Evolutionary conservation across 179 eudicot species (phyloP), one percentile per base, ranked within the genome.

Genomic region (Carnegiea gigantea): DNA sequence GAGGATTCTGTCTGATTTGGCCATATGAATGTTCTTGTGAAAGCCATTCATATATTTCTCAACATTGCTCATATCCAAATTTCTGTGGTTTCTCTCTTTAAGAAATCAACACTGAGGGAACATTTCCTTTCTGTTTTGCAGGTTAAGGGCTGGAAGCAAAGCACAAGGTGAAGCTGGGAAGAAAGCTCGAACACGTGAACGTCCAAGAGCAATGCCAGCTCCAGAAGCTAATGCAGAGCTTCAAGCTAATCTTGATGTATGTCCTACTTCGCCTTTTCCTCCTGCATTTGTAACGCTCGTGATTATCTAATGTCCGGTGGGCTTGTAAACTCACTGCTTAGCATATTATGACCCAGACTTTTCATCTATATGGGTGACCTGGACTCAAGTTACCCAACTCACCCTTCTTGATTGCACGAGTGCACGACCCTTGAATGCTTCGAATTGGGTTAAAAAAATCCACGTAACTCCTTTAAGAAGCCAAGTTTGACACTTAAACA

Each of bases 141-240:
- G 95, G 82, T 83, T 78, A 82, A 91, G 92, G 88, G 94, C 94
- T 80, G 89, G 89, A 76, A 81, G 77, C 85, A 93, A 92, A 89
- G 84, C 91, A 57, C 93, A 92, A 38, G 94, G 89, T 81, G 87
- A 81, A 33, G 81, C 86, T 5, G 75, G 74, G 44, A 88, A 86
- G 84, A 86, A 84, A 85, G 44, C 82, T 57, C 79, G 90, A 78
- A 17, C 83, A 65, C 90, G 89, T 60, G 89, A 88, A 43, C 89
- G 90, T 65, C 84, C 71, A 15, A 80, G 87, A 76, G 85, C 81
- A 38, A 88, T 86, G 86, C 88, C 90, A 24, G 90, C 87, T 82
- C 90, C 89, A 38, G 89, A 88, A 83, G 90, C 90, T 76, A 88
- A 88, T 81, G 90, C 90, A 17, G 90, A 88, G 81, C 89, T 88